Evolutionary conservation across 2,329 filamentous ascomycete species (phyloP).

Genomic region (Botrytis paeoniae): DNA sequence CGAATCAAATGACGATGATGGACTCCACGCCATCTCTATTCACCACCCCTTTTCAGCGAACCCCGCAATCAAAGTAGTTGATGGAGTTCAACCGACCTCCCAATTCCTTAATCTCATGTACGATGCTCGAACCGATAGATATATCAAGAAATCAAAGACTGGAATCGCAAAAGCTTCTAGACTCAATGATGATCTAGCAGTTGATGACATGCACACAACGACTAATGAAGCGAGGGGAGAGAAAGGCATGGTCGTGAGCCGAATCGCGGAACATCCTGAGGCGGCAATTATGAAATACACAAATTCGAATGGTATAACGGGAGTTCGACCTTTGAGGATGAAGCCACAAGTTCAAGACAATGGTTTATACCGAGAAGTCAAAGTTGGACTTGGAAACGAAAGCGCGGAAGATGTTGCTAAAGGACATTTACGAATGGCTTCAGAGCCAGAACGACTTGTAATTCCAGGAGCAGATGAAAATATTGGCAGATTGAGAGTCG

Average conservation of each 20-base stretch:
- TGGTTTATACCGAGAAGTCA: neutral
- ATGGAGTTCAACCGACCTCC: neutral
- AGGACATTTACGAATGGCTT: neutral
- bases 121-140: neutral
- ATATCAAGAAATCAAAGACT: neutral
- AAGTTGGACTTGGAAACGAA: neutral
- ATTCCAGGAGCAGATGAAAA: neutral
- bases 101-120: neutral
- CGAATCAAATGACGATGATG: neutral
- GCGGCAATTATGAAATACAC: constrained; percentile 6
- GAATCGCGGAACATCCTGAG: neutral
- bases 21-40: neutral
- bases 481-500: neutral
- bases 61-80: neutral
- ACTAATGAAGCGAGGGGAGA: neutral
- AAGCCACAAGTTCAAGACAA: constrained; percentile 1
- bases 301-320: neutral
- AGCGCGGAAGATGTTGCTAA: neutral
- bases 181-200: neutral
- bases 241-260: neutral
- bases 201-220: neutral
- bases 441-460: neutral
- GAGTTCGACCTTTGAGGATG: constrained; percentile 2
- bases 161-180: neutral
- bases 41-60: neutral